A percentile compares a stretch with the other conserved stretches of the same genome.
Conservation (phyloP, 2,329 filamentous ascomycete species). For the Zymoseptoria crescenta region DNA sequence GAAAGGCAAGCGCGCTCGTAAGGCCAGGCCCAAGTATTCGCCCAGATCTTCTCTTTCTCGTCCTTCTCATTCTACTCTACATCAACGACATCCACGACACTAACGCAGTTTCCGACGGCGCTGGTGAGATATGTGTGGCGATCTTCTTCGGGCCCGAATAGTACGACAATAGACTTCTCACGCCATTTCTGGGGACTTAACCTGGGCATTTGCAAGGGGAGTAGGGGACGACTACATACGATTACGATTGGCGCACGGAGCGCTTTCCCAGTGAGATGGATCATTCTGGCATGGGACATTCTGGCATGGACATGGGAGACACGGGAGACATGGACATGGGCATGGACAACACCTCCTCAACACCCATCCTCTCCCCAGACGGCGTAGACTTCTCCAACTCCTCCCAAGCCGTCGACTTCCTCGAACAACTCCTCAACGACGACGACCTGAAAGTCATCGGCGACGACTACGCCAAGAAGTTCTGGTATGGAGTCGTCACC, state of each 20-base stretch:
- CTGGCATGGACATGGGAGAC: constrained; percentile 5
- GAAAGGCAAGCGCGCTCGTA: background rate
- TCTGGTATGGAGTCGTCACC: constrained; percentile 34
- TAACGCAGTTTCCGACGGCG: background rate
- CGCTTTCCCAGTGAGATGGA: background rate
- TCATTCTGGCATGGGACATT: constrained; percentile 4
- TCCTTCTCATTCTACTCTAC: background rate
- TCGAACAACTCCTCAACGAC: constrained; percentile 32
- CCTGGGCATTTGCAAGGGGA: background rate
- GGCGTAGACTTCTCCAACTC: constrained; percentile 33
- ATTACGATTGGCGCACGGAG: background rate
- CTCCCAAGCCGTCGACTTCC: constrained; percentile 31
- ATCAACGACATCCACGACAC: background rate
- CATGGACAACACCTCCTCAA: constrained; percentile 9
- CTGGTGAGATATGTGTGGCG: background rate
- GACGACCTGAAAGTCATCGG: constrained; percentile 29
- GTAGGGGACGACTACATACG: background rate
- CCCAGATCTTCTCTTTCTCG: background rate
- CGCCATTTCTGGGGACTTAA: background rate
- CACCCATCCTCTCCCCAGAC: constrained; percentile 22
- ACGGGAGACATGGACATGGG: constrained; percentile 17
- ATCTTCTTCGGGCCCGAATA: background rate
- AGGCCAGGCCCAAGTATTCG: background rate
- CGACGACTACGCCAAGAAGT: constrained; percentile 31
- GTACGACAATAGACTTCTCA: background rate